Conservation (phyloP, 306 rosid genomes). For the Ormosia emarginata region DNA sequence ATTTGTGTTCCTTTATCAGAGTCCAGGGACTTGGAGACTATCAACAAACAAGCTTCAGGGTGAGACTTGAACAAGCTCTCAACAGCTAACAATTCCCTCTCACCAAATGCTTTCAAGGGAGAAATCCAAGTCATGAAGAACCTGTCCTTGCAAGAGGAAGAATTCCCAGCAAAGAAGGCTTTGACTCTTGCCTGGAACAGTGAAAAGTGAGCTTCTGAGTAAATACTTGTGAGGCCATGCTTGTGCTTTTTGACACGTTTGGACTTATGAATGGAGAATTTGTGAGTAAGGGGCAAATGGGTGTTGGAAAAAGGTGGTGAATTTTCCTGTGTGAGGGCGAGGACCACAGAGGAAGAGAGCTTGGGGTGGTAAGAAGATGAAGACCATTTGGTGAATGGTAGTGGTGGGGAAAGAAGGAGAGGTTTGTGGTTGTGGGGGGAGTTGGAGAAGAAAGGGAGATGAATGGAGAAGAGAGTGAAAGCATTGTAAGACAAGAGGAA, state of each 20-base stretch:
- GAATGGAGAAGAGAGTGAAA: conserved; percentile 38
- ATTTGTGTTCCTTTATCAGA: conserved; percentile 47
- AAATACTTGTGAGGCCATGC: conserved; percentile 28
- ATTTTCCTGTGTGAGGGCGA: conserved; percentile 33
- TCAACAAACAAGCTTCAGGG: conserved; percentile 62
- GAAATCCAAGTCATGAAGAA: conserved; percentile 97
- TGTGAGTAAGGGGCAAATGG: conserved; percentile 14
- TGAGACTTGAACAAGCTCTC: conserved; percentile 77
- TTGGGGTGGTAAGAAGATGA: conserved; percentile 19
- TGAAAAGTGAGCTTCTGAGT: conserved; percentile 5
- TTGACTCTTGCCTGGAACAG: conserved; percentile 39
- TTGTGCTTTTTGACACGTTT: conserved; percentile 39
- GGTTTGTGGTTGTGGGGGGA: neutral
- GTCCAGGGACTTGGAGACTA: conserved; percentile 67
- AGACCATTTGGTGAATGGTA: conserved; percentile 15
- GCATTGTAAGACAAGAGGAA: conserved; percentile 61
- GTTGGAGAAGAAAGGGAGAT: conserved; percentile 38
- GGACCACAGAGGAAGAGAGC: conserved; percentile 39
- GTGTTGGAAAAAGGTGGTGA: conserved; percentile 28
- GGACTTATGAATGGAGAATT: neutral
- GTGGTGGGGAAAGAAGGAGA: neutral
- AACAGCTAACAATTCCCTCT: conserved; percentile 56
- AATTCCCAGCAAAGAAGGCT: conserved; percentile 42
- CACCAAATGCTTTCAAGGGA: conserved; percentile 52
- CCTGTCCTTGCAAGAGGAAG: conserved; percentile 44